Percentiles rank a stretch among this genome's conserved stretches.
phyloP scores from a whole-genome alignment of 306 rosid species.

The Pyrus pyrifolia region DNA sequence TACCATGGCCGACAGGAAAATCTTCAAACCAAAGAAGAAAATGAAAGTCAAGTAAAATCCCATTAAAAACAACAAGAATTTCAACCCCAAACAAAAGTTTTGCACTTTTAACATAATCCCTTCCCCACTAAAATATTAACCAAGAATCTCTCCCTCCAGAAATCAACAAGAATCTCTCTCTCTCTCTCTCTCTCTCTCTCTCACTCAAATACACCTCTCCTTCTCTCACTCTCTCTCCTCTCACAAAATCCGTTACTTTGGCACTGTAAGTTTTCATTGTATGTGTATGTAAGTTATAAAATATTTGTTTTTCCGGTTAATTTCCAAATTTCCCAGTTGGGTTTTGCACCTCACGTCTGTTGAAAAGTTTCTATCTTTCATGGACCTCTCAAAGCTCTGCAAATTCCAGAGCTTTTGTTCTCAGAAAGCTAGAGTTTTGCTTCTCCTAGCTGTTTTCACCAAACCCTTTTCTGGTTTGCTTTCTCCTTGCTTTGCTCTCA shows the following conservation, averaged over 20 bases:
- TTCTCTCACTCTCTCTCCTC: conserved; percentile 3
- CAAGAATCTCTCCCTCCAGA: conserved; percentile 1
- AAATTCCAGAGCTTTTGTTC: conserved; percentile 25
- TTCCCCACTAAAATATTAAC: conserved; percentile 20
- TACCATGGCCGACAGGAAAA: conserved; percentile 16
- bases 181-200: not conserved
- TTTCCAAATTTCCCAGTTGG: conserved; percentile 19
- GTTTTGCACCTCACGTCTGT: conserved; percentile 27
- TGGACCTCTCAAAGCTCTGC: conserved; percentile 37
- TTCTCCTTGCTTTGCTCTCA: conserved; percentile 45
- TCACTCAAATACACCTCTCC: no score
- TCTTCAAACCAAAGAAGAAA: conserved; percentile 21
- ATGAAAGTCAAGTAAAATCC: conserved; percentile 35
- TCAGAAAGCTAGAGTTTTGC: conserved; percentile 8
- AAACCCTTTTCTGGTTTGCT: conserved; percentile 43
- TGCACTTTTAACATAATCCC: conserved; percentile 24
- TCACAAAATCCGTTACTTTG: conserved; percentile 37
- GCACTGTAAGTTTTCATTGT: conserved; percentile 19
- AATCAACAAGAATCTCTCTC: no score
- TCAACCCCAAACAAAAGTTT: conserved; percentile 22
- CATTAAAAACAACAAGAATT: conserved; percentile 20
- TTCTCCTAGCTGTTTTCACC: conserved; percentile 43
- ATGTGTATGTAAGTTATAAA: conserved; percentile 13
- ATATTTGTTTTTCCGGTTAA: conserved; percentile 17
- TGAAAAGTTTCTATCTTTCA: conserved; percentile 27